Evolutionary conservation across 2,329 filamentous ascomycete species (phyloP).

Genomic region (Arachnopeziza araneosa): DNA sequence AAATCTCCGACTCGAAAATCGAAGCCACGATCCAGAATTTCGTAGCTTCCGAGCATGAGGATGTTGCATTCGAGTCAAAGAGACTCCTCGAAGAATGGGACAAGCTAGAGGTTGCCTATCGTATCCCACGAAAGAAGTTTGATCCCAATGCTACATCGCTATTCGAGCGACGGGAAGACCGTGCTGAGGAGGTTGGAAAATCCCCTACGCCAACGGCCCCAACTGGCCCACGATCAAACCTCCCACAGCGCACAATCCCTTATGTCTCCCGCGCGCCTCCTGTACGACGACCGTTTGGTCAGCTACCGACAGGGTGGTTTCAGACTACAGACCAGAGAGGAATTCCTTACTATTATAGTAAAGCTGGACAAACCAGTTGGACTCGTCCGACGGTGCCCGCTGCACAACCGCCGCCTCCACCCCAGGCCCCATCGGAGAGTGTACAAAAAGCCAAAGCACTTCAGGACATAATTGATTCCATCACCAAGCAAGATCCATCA

Average conservation of each 20-base stretch:
- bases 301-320: constrained; percentile 82
- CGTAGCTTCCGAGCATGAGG: constrained; percentile 61
- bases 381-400: constrained; percentile 66
- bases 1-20: constrained; percentile 94
- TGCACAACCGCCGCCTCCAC: constrained; percentile 47
- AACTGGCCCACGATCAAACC: constrained; percentile 41
- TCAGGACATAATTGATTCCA: constrained; percentile 79
- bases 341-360: constrained; percentile 80
- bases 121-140: constrained; percentile 85
- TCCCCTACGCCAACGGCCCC: constrained; percentile 33
- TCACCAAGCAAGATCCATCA: constrained; percentile 56
- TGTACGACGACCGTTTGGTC: constrained; percentile 50
- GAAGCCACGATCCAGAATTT: constrained; percentile 73
- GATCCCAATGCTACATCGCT: constrained; percentile 58
- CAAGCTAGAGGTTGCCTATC: constrained; percentile 83
- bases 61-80: constrained; percentile 66
- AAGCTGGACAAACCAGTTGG: constrained; percentile 76
- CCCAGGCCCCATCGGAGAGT: constrained; percentile 46
- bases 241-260: constrained; percentile 51
- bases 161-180: constrained; percentile 60
- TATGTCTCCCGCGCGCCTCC: constrained; percentile 43
- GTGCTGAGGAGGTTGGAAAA: constrained; percentile 42
- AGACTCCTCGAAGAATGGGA: constrained; percentile 79
- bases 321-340: constrained; percentile 65
- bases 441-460: constrained; percentile 61